These are phyloP conservation scores for Musa troglodytarum DNA, from an alignment of 176 grass and related monocot species.

Conservation along the genomic window DNA sequence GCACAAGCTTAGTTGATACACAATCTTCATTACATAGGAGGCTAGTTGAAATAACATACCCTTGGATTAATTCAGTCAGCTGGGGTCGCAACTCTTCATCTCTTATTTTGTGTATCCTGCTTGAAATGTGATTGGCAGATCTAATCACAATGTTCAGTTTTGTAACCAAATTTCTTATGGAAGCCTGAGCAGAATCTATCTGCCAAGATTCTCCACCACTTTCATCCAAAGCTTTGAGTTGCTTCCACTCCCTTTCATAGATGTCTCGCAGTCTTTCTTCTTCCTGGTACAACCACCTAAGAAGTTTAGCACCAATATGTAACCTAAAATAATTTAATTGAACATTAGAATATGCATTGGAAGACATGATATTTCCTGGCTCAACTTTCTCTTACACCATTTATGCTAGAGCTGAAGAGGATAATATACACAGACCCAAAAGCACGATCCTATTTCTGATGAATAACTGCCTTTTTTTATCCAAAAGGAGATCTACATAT, in stretches of 20 bases:
- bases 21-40: neutral
- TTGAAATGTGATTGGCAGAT: conserved; percentile 67
- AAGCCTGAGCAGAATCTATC: conserved; percentile 43
- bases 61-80: conserved; percentile 58
- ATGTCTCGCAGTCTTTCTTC: conserved; percentile 68
- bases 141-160: conserved; percentile 55
- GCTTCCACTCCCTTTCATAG: conserved; percentile 80
- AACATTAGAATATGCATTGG: neutral
- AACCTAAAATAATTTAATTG: neutral
- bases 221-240: conserved; percentile 54
- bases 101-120: conserved; percentile 64
- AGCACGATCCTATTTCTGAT: no score
- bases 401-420: no score
- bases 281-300: conserved; percentile 34
- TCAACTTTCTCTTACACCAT: no score
- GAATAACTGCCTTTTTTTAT: no score
- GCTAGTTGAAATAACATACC: conserved; percentile 36
- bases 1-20: neutral
- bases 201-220: conserved; percentile 53
- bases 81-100: conserved; percentile 58
- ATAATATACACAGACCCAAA: no score
- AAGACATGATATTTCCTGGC: no score
- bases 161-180: conserved; percentile 46
- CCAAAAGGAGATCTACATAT: no score
- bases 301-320: neutral